These are phyloP conservation scores for Penicillium palitans DNA, from an alignment of 2,329 filamentous ascomycete species.

Conservation along the genomic window DNA sequence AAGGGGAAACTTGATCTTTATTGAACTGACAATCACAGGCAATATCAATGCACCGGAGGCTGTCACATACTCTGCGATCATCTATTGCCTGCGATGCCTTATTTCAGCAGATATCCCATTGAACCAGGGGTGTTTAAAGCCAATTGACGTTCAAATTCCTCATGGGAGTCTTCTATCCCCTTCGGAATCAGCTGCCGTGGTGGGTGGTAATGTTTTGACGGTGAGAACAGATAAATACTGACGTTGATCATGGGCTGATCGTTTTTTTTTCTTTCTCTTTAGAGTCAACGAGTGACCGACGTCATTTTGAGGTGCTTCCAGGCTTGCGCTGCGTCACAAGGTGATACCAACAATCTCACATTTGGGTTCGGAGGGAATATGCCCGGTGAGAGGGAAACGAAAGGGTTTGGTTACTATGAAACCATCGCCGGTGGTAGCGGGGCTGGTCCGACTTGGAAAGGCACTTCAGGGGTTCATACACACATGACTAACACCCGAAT, in stretches of 20 bases:
- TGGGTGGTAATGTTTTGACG: constrained; percentile 78
- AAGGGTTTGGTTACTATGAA: constrained; percentile 74
- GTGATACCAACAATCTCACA: constrained; percentile 69
- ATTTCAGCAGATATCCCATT: constrained; percentile 77
- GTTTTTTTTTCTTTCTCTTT: not conserved
- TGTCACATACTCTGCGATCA: constrained; percentile 76
- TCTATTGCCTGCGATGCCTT: constrained; percentile 75
- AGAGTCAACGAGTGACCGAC: constrained; percentile 48
- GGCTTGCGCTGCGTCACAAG: constrained; percentile 73
- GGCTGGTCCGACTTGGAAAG: constrained; percentile 71
- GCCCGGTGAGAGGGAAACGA: constrained; percentile 16
- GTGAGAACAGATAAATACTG: constrained; percentile 49
- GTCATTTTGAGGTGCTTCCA: constrained; percentile 75
- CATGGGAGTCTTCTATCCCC: constrained; percentile 70
- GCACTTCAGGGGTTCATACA: constrained; percentile 73
- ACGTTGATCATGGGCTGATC: not conserved
- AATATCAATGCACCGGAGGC: constrained; percentile 78
- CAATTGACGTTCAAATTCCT: constrained; percentile 70
- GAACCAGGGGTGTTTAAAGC: constrained; percentile 77
- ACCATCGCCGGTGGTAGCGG: constrained; percentile 78
- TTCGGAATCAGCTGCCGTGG: constrained; percentile 70
- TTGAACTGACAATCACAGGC: constrained; percentile 35
- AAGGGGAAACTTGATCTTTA: not conserved
- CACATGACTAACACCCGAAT: constrained; percentile 88
- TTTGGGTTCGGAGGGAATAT: constrained; percentile 28